phyloP scores from a whole-genome alignment of 495 filamentous ascomycete genomes.

The Lophiostoma macrostomum region DNA sequence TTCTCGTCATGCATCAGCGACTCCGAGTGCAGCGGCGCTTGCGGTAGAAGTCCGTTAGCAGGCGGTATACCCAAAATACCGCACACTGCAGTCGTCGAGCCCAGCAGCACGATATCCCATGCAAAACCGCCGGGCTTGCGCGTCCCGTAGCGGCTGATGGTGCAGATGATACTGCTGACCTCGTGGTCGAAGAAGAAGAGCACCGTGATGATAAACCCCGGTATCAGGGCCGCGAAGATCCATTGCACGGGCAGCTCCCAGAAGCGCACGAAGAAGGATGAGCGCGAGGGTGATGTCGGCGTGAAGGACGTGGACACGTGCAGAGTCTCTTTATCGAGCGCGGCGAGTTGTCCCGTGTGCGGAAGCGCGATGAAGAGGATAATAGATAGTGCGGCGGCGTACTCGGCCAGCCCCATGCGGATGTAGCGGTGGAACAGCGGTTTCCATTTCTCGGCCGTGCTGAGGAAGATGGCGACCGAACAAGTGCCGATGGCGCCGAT shows the following conservation, averaged over 20 bases:
- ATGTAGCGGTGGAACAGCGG: slow-evolving; percentile 65
- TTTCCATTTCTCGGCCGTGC: slow-evolving; percentile 62
- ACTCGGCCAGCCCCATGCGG: slow-evolving; percentile 63
- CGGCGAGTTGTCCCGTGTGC: slow-evolving; percentile 60
- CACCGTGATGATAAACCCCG: slow-evolving; percentile 64
- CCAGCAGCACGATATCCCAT: slow-evolving; percentile 66
- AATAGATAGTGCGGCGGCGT: slow-evolving; percentile 70
- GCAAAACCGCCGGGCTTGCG: slow-evolving; percentile 66
- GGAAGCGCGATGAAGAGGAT: slow-evolving; percentile 67
- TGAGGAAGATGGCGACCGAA: slow-evolving; percentile 62
- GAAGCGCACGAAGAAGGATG: slow-evolving; percentile 62
- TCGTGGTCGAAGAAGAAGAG: slow-evolving; percentile 77
- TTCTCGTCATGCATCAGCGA: slow-evolving; percentile 57
- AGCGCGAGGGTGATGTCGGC: slow-evolving; percentile 57
- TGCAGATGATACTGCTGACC: slow-evolving; percentile 73
- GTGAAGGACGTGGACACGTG: slow-evolving; percentile 57
- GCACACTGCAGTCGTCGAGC: slow-evolving; percentile 66
- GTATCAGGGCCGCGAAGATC: slow-evolving; percentile 64
- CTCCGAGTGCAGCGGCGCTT: slow-evolving; percentile 68
- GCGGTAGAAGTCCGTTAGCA: slow-evolving; percentile 66
- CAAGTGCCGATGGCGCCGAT: slow-evolving; percentile 70
- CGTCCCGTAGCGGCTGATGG: slow-evolving; percentile 63
- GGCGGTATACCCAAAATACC: slow-evolving; percentile 69
- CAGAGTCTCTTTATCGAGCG: slow-evolving; percentile 61
- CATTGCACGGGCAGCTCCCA: slow-evolving; percentile 61